Conservation (phyloP, 805 yeast genomes). For the Wickerhamomyces silvicola region DNA sequence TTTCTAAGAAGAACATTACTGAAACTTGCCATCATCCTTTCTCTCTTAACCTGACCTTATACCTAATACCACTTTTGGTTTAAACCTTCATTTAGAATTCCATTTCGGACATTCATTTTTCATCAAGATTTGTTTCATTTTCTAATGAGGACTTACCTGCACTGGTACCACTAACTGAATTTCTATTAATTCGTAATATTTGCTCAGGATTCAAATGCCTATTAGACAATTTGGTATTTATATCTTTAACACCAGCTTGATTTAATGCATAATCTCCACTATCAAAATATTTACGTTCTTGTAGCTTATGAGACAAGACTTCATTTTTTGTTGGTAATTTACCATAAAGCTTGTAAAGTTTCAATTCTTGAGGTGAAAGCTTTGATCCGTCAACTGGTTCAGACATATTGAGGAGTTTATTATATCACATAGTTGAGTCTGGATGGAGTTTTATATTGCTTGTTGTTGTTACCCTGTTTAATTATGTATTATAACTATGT, state of each 20-base stretch:
- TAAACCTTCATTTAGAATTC: neutral
- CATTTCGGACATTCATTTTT: no score
- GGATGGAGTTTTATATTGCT: neutral
- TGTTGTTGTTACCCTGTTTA: neutral
- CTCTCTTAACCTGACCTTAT: no score
- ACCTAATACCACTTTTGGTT: slow-evolving; percentile 2
- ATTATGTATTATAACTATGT: neutral
- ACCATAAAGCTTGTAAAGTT: slow-evolving; percentile 75
- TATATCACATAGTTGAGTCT: no score
- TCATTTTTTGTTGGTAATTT: slow-evolving; percentile 78
- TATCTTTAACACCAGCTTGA: slow-evolving; percentile 46
- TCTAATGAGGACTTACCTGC: slow-evolving; percentile 42
- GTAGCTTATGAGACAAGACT: slow-evolving; percentile 63
- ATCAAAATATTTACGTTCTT: slow-evolving; percentile 88
- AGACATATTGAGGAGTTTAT: no score
- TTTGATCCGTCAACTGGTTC: slow-evolving; percentile 45
- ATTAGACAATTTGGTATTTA: slow-evolving; percentile 15
- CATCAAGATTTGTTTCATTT: slow-evolving; percentile 33
- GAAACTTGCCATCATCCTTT: no score
- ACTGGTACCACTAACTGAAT: slow-evolving; percentile 49
- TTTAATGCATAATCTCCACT: slow-evolving; percentile 92
- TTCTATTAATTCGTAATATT: slow-evolving; percentile 54
- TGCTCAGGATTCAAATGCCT: slow-evolving; percentile 31
- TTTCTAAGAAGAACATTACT: no score
- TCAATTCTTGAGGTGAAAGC: slow-evolving; percentile 72